phyloP scores from a whole-genome alignment of 345 rosid genomes.

The Excoecaria agallocha region DNA sequence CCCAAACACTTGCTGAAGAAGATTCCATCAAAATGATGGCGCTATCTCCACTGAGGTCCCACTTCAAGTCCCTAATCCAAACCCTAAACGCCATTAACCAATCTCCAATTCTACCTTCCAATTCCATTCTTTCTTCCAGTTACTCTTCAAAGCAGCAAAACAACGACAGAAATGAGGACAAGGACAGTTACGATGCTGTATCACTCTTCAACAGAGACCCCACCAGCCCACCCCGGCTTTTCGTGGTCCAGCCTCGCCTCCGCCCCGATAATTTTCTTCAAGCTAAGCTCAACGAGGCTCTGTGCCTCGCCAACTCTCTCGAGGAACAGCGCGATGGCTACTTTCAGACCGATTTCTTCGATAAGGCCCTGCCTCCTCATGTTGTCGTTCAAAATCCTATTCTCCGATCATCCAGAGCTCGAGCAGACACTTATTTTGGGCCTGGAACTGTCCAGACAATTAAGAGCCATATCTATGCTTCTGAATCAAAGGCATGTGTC shows the following conservation, averaged over 20 bases:
- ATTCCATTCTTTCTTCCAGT: neutral
- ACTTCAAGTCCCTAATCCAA: constrained; percentile 15
- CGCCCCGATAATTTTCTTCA: constrained; percentile 59
- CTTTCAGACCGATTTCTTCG: constrained; percentile 64
- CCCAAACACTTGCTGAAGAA: neutral
- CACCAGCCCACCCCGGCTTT: constrained; percentile 64
- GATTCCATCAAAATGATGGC: neutral
- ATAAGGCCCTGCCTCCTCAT: constrained; percentile 72
- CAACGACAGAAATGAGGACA: neutral
- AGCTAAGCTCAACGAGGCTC: constrained; percentile 86
- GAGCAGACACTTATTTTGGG: constrained; percentile 85
- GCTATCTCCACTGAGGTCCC: constrained; percentile 6
- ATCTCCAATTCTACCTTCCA: neutral
- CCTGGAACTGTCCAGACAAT: constrained; percentile 68
- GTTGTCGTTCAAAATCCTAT: constrained; percentile 81
- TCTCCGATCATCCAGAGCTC: constrained; percentile 54
- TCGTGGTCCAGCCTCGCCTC: constrained; percentile 88
- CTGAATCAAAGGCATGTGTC: constrained; percentile 66
- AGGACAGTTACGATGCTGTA: constrained; percentile 3
- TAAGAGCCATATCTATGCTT: constrained; percentile 56
- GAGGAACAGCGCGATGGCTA: constrained; percentile 90
- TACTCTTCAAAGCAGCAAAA: constrained; percentile 17
- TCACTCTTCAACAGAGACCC: constrained; percentile 56
- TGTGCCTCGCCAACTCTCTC: constrained; percentile 82
- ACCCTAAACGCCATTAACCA: constrained; percentile 1